Evolutionary conservation across 2,329 filamentous ascomycete species (phyloP), one percentile per base, ranked within the genome.

Genomic region (Verticillium dahliae): DNA sequence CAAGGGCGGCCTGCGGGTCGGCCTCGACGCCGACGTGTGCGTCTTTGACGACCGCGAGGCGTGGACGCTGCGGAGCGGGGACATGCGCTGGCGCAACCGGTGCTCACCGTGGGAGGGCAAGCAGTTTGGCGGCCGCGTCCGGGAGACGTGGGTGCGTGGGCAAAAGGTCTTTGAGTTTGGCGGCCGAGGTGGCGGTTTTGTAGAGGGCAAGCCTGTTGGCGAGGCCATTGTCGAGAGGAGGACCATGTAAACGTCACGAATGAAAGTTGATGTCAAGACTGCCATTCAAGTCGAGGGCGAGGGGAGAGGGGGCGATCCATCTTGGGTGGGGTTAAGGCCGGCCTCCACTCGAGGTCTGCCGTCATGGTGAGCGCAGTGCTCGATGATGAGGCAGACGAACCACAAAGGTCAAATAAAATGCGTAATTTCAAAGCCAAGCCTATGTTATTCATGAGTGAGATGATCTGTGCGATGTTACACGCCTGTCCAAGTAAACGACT

Each of bases 51-150:
- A 96, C 65, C 77, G 82, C n/a, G 87, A 86, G 27, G 83, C 84
- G 67, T 99, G 94, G 83, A 83, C 87, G 31, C 87, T 96, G 59
- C 78, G 85, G 62, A 81, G 84, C 18, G 87, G 84, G 64, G 91
- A 92, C 58, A 96, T 99, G 92, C 84, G 95, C 67, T 99, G 96
- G 84, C 88, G 92, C 75, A 97, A 97, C 75, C 91, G 92, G 71
- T 93, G 92, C 79, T 92, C 89, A 61, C 92, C 93, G 0, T 97
- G 96, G 81, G 90, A 97, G 73, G 91, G 91, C 22, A 90, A 89
- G 74, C 82, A 79, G 37, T 88, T 97, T 69, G 84, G 81, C 56
- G 93, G 93, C 1, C 85, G 92, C 62, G 92, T 97, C 11, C 80
- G 78, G 62, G 91, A 96, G 81, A 97, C 93, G 7, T 97, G 91